Percentiles rank a stretch among this genome's conserved stretches.
These are phyloP conservation scores for Huiozyma naganishii DNA, from an alignment of 805 yeast species.

Conservation along the genomic window DNA sequence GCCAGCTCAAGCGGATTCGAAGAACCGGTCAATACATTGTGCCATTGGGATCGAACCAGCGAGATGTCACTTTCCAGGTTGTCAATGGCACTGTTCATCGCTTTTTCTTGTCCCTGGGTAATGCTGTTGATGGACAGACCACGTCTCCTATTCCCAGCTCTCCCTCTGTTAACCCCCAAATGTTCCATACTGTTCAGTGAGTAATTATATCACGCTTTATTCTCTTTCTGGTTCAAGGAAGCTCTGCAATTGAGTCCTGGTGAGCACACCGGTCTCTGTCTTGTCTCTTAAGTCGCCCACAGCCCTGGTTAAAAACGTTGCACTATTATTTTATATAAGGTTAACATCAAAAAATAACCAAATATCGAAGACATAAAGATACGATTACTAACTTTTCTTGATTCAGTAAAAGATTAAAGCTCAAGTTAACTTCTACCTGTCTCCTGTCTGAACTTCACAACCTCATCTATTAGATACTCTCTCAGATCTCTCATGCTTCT, in stretches of 20 bases:
- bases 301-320: background rate
- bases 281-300: too few relatives aligned
- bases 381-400: too few relatives aligned
- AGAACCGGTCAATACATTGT: slow-evolving; percentile 37
- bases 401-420: too few relatives aligned
- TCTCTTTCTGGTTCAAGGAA: background rate
- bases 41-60: slow-evolving; percentile 36
- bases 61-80: slow-evolving; percentile 20
- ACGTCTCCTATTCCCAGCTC: slow-evolving; percentile 17
- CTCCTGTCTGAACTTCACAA: slow-evolving; percentile 34
- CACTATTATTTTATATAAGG: background rate
- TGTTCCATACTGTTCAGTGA: slow-evolving; percentile 10
- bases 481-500: slow-evolving; percentile 36
- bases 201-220: background rate
- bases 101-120: slow-evolving; percentile 19
- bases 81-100: slow-evolving; percentile 23
- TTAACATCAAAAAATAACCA: background rate
- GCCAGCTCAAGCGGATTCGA: slow-evolving; percentile 83
- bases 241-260: background rate
- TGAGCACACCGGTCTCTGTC: background rate
- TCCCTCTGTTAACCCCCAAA: slow-evolving; percentile 3
- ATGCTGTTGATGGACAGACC: slow-evolving; percentile 23
- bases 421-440: too few relatives aligned
- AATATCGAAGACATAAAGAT: too few relatives aligned
- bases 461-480: slow-evolving; percentile 41